phyloP scores from a whole-genome alignment of 169 alveolate species.

The Cryptosporidium tyzzeri region DNA sequence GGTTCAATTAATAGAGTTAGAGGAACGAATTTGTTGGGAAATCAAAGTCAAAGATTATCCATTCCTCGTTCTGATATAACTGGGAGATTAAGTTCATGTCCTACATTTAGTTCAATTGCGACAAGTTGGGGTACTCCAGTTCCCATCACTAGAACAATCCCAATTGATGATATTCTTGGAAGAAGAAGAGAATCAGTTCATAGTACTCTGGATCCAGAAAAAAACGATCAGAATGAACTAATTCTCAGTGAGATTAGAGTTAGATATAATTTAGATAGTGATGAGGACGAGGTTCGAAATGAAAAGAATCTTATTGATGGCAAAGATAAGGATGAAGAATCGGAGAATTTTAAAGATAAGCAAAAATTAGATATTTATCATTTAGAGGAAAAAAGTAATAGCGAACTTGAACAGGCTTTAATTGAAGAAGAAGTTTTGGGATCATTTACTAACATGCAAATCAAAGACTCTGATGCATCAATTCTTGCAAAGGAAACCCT shows the following conservation, averaged over 20 bases:
- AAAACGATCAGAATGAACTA: constrained; percentile 19
- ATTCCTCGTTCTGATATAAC: constrained; percentile 64
- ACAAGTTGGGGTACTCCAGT: constrained; percentile 77
- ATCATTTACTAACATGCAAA: background rate
- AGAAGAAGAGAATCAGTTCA: constrained; percentile 26
- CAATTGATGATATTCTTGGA: constrained; percentile 67
- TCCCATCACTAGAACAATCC: constrained; percentile 73
- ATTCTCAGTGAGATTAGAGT: background rate
- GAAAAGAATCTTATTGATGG: background rate
- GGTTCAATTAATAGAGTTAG: background rate
- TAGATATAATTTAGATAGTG: background rate
- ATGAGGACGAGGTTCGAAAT: constrained; percentile 10
- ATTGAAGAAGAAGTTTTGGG: constrained; percentile 6
- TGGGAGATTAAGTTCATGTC: constrained; percentile 65
- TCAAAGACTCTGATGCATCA: constrained; percentile 1
- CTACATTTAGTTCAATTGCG: constrained; percentile 68
- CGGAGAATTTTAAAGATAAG: background rate
- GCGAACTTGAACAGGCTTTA: background rate
- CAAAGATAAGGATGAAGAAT: constrained; percentile 14
- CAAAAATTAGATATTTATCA: background rate
- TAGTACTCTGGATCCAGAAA: background rate
- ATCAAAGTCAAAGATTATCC: constrained; percentile 56
- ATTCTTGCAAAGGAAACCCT: constrained; percentile 59
- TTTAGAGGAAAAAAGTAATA: background rate
- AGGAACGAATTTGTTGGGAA: background rate